Evolutionary conservation across 1,139 yeast genomes (phyloP), one percentile per base, ranked within the genome.

Genomic region (Dujonia santamariae): DNA sequence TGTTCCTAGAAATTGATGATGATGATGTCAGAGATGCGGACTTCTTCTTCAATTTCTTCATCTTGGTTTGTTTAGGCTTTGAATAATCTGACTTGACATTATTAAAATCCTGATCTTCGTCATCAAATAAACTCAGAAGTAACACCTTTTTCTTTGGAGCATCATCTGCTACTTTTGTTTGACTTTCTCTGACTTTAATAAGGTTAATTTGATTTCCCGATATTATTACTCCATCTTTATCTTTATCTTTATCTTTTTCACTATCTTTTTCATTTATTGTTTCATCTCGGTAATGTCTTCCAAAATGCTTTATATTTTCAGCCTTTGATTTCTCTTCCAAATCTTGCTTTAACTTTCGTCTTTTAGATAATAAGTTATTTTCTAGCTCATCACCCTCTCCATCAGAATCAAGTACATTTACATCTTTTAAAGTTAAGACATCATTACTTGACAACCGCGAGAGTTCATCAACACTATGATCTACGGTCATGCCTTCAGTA

Each of bases 351-450:
- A 57, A 41, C 36, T 58, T 61, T 13, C 59, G 47, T 31, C 62
- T 54, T 21, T 59, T 61, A 1, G 56, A 47, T 31, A 80, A 46
- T 18, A 47, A 37, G 5, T 63, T 69, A 38, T 77, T 74, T 27
- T 63, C 72, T 30, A 80, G 58, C 20, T n/a, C 27, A 32, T 59
- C 67, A 35, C 65, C 72, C 7, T 40, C 46, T 7, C 62, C 75
- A 15, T 67, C 72, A 22, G 63, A 72, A 2, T 69, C 79, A 18
- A 75, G 46, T 2, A 85, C 58, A 5, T 64, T 63, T 1, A 63
- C 53, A 41, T 87, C 96, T 37, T 80, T 75, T 30, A 86, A 59
- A 0, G 92, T 85, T 35, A 87, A 59, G 2, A 85, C 64, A 1
- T 76, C 75, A 15, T 74, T 76, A n/a, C 63, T 63, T 6, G 50